Percentiles rank a stretch among this genome's conserved stretches.
phyloP scores from a whole-genome alignment of 1,139 yeast genomes.

The Candida glucosophila region DNA sequence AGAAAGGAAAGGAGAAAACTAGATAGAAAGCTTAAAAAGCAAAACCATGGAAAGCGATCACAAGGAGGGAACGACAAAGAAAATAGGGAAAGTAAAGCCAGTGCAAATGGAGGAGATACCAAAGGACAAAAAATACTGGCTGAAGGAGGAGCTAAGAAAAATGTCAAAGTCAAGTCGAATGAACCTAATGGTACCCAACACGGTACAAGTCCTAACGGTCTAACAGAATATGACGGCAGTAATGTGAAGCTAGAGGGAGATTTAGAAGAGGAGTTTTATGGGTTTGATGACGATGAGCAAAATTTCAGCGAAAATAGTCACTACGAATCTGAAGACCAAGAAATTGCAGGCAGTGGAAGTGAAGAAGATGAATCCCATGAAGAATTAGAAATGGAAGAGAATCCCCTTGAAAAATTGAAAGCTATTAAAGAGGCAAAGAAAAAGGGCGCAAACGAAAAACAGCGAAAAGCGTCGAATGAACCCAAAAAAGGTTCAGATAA shows the following conservation, averaged over 20 bases:
- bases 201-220: too few relatives aligned
- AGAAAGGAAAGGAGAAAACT: constrained; percentile 54
- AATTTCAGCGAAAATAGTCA: too few relatives aligned
- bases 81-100: neutral
- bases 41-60: constrained; percentile 5
- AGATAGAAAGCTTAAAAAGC: constrained; percentile 45
- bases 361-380: constrained; percentile 4
- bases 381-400: constrained; percentile 10
- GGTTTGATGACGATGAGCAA: too few relatives aligned
- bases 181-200: too few relatives aligned
- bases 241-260: too few relatives aligned
- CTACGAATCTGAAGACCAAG: constrained; percentile 3
- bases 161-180: neutral
- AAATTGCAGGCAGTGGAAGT: constrained; percentile 1
- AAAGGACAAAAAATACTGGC: neutral
- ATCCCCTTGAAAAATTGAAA: constrained; percentile 32
- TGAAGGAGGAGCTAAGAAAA: too few relatives aligned
- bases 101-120: constrained; percentile 4
- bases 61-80: neutral
- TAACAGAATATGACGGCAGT: too few relatives aligned
- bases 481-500: constrained; percentile 10
- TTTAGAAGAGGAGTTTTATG: too few relatives aligned
- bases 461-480: constrained; percentile 36
- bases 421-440: constrained; percentile 22
- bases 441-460: constrained; percentile 19